A percentile compares a stretch with the other conserved stretches of the same genome.
Conservation (phyloP, 2,329 filamentous ascomycete species). For the Penicillium freii region DNA sequence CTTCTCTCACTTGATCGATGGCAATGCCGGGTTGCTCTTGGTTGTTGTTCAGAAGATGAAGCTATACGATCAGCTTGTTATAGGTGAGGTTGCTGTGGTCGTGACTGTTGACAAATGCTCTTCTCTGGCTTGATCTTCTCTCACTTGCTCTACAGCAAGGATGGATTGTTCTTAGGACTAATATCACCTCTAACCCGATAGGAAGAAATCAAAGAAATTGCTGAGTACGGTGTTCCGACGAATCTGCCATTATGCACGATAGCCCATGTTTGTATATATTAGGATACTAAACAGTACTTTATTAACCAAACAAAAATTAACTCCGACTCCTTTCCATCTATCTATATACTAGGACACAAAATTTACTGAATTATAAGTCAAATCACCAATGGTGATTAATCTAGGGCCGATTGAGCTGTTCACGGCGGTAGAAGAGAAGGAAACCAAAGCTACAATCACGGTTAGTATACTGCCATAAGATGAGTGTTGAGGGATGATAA, state of each 20-base stretch:
- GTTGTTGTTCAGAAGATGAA: no score
- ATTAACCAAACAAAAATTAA: background rate
- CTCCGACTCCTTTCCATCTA: background rate
- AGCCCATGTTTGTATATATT: background rate
- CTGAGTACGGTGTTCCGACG: no score
- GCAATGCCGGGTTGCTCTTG: no score
- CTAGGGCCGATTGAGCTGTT: conserved; percentile 46
- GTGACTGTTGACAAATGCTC: no score
- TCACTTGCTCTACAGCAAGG: no score
- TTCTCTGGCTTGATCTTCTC: no score
- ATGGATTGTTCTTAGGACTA: no score
- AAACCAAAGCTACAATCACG: conserved; percentile 35
- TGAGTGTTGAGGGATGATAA: conserved; percentile 40
- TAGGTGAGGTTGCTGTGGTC: no score
- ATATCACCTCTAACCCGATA: no score
- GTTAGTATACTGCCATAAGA: conserved; percentile 8
- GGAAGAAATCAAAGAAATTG: no score
- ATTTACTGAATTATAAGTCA: background rate
- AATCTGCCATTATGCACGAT: background rate
- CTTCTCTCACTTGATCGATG: no score
- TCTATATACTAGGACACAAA: background rate
- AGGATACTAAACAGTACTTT: background rate
- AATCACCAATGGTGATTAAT: background rate
- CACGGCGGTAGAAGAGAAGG: conserved; percentile 46
- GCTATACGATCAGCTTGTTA: no score